Evolutionary conservation across 192 early-diverging fungal species (phyloP), one percentile per base, ranked within the genome.

Genomic region (Umbelopsis sp.): DNA sequence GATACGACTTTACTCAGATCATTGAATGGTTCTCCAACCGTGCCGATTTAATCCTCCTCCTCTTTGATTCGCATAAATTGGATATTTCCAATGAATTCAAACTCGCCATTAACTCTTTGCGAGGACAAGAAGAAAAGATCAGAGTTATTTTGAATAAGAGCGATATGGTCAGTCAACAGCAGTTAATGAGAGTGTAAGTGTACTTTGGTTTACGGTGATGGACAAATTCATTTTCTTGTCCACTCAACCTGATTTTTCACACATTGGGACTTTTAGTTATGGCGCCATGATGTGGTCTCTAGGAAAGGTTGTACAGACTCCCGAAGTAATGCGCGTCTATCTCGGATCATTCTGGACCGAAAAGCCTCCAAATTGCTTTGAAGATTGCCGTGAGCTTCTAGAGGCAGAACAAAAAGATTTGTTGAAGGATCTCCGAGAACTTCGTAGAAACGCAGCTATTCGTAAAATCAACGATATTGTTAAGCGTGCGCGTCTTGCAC

Each of bases 221-320:
- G 32, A 21, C 31, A 11, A 2, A 22, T 3, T 43, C 7, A 29
- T 11, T 41, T 47, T 36, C 6, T 22, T 16, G 17, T 6, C 21
- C 24, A 62, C 17, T 32, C 56, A 31, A 16, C 4, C 56, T 12
- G 29, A 12, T 20, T 62, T 32, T 4, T 59, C 20, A 34, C 26
- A 36, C 24, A 14, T 53, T 26, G 6, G 52, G 36, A 45, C 43
- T 25, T 69, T 5, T 31, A 77, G 75, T 24, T 80, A 96, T 77
- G 95, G 95, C 56, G 93, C 94, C 3, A 81, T 96, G 79, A 96
- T 96, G 95, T 96, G 93, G 93, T 91, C 92, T 22, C 83, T 96
- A 11, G 95, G 94, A 21, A 93, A 91, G 77, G 93, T 96, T 11
- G 85, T 96, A 21, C 86, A 91, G 49, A 95, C 92, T 2, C 94